Evolutionary conservation across 2,329 filamentous ascomycete species (phyloP), one percentile per base, ranked within the genome.

Genomic region (Sclerotinia minor): DNA sequence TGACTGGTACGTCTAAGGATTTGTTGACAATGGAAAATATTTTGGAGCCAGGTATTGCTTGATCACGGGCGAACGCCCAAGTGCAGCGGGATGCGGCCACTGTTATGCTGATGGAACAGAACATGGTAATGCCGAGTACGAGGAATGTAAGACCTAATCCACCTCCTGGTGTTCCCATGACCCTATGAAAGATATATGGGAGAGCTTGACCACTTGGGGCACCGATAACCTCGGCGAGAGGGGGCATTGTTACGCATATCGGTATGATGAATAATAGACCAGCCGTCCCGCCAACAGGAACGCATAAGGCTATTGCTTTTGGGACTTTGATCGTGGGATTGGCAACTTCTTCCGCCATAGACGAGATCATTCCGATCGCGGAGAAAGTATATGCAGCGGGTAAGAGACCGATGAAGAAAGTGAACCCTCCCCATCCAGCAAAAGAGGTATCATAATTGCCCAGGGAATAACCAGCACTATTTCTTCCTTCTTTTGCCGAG

Each of bases 31-130:
- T 82, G 63, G 86, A 83, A 72, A 91, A 89, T 71, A 88, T 77
- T 1, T 76, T 79, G 5, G 87, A 88, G 49, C 82, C 83, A 0
- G 89, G 89, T 8, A 92, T 82, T 15, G 89, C 90, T 2, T 88
- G 85, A 68, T 92, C 89, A 72, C 86, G 79, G 66, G 84, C 87
- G 70, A 91, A 90, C 0, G 89, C 88, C 73, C 87, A 90, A 11
- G 85, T 85, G 84, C 90, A 90, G 9, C 88, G 83, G 0, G 81
- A 83, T 0, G 83, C 83, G 0, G 83, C 83, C 2, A 80, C 79
- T 0, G 83, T 84, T 70, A 84, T 84, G 53, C 79, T 81, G 70
- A 86, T 84, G 41, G 80, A 81, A 77, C 83, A 85, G 76, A 85
- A 85, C 55, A 85, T 75, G 0, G 81, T 83, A 67, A 85, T 78